These are phyloP conservation scores for Proliferodiscus dingleyae DNA, from an alignment of 2,329 filamentous ascomycete species.

Conservation along the genomic window DNA sequence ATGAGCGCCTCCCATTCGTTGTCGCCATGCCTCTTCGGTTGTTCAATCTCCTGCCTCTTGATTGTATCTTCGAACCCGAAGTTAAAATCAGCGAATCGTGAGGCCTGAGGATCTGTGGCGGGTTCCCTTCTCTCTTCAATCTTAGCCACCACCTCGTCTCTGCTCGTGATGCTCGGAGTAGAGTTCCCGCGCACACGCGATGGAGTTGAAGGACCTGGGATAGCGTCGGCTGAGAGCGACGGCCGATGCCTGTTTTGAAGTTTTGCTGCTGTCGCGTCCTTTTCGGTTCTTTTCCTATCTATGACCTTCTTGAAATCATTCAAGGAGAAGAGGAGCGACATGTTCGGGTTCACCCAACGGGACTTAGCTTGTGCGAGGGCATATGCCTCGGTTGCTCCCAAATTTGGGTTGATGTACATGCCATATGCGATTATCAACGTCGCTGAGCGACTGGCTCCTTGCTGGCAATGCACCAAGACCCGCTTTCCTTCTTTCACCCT, in stretches of 20 bases:
- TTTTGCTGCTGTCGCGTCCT: conserved; percentile 37
- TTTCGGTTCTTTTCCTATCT: conserved; percentile 43
- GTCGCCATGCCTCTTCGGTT: conserved; percentile 5
- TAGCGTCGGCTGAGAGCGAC: conserved; percentile 54
- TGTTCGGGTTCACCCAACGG: conserved; percentile 85
- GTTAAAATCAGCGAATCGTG: conserved; percentile 24
- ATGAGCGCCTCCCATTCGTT: conserved; percentile 27
- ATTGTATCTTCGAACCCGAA: conserved; percentile 24
- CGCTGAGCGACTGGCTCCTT: conserved; percentile 78
- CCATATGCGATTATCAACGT: conserved; percentile 85
- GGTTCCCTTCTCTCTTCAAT: conserved; percentile 9
- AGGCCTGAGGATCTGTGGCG: conserved; percentile 15
- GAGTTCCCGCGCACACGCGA: conserved; percentile 49
- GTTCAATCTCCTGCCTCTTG: conserved; percentile 1
- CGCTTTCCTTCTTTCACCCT: conserved; percentile 69
- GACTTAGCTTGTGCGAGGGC: conserved; percentile 75
- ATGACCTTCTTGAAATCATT: conserved; percentile 73
- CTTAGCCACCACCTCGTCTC: conserved; percentile 17
- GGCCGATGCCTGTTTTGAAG: conserved; percentile 57
- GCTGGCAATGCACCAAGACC: conserved; percentile 79
- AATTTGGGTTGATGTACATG: conserved; percentile 69
- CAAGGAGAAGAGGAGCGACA: conserved; percentile 86
- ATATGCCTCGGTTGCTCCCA: conserved; percentile 80
- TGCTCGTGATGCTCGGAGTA: conserved; percentile 37
- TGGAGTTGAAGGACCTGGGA: conserved; percentile 39